Evolutionary conservation across 805 yeast species (phyloP), one percentile per base, ranked within the genome.

Genomic region (Lachancea fermentati): DNA sequence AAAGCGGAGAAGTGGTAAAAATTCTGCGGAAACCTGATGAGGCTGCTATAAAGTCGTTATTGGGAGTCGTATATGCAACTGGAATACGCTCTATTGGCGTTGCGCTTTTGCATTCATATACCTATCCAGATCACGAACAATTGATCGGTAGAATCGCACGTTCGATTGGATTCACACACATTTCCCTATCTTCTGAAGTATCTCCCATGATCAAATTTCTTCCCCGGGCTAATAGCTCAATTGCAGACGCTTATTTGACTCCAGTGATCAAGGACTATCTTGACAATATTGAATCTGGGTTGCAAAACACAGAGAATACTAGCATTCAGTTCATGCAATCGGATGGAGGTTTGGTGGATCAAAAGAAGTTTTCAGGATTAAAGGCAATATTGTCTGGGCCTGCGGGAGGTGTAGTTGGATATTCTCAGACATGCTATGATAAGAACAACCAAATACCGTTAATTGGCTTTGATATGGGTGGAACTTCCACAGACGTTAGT

Each of bases 351-450:
- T 72, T 91, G 44, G 88, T 89, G 16, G 87, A 87, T 42, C 88
- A 93, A 54, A 69, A 77, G 16, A 73, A 76, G 36, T 91, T 91
- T 58, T 81, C 96, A 0, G 97, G 97, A 2, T 67, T 91, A 28
- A 74, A 79, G 50, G 95, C 97, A 3, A 84, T 91, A 35, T 64
- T 91, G 26, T 86, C 96, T 1, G 97, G 97, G 2, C 97, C 97
- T 2, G 97, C 97, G 6, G 97, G 97, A 29, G 97, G 97, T 37
- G 95, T 91, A 43, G 96, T 91, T 26, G 97, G 97, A 79, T 52
- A 85, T 96, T 0, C 73, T 77, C 38, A 89, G 97, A 0, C 85
- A 95, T 46, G 86, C n/a, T n/a, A n/a, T n/a, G n/a, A n/a, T n/a
- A n/a, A 72, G 56, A 70, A 77, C 45, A 61, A 65, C 1, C 53